A percentile compares a stretch with the other conserved stretches of the same genome.
Conservation (phyloP, 2,329 filamentous ascomycete species). For the Parastagonospora nodorum region DNA sequence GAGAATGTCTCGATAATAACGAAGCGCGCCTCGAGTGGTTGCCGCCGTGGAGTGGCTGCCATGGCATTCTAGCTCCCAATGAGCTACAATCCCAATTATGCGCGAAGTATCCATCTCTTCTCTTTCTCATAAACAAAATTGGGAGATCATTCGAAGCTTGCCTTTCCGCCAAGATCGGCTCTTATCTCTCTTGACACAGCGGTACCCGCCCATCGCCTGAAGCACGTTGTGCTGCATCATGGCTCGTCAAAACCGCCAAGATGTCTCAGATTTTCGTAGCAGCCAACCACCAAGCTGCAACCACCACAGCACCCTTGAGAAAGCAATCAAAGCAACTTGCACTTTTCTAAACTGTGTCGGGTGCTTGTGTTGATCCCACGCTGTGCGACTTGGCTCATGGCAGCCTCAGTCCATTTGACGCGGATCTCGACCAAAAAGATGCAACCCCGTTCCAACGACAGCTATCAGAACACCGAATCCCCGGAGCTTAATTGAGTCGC, state of each 20-base stretch:
- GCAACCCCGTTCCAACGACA: slow-evolving; percentile 18
- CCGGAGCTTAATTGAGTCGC: slow-evolving; percentile 9
- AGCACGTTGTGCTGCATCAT: slow-evolving; percentile 30
- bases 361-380: slow-evolving; percentile 12
- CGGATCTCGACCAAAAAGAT: slow-evolving; percentile 21
- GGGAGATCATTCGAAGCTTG: background rate
- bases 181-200: slow-evolving; percentile 3
- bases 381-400: slow-evolving; percentile 14
- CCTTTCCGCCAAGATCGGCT: slow-evolving; percentile 1
- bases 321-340: slow-evolving; percentile 2
- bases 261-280: slow-evolving; percentile 24
- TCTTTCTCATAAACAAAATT: background rate
- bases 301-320: slow-evolving; percentile 5
- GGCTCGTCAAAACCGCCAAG: slow-evolving; percentile 31
- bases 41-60: too few relatives aligned
- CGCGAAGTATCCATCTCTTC: background rate
- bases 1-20: too few relatives aligned
- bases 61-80: too few relatives aligned
- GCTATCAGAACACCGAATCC: slow-evolving; percentile 6
- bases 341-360: background rate
- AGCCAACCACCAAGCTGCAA: slow-evolving; percentile 20
- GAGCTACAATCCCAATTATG: too few relatives aligned
- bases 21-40: too few relatives aligned
- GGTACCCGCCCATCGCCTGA: slow-evolving; percentile 17
- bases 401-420: slow-evolving; percentile 31